Evolutionary conservation across 306 rosid species (phyloP).

Genomic region (Prosopis cineraria): DNA sequence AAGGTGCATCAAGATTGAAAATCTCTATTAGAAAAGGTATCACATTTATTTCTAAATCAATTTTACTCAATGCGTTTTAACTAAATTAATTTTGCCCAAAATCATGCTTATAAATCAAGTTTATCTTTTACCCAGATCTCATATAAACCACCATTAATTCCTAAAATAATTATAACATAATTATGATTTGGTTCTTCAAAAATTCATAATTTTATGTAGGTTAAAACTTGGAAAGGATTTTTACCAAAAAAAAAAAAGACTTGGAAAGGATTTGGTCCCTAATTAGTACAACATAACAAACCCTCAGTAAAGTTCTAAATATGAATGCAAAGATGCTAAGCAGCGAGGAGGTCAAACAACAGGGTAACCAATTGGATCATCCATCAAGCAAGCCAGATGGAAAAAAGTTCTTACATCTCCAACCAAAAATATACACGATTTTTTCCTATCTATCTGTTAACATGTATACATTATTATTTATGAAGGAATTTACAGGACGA

Average conservation of each 20-base stretch:
- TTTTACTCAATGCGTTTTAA: too few species aligned
- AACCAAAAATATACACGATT: conserved; percentile 18
- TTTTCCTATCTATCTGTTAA: conserved; percentile 30
- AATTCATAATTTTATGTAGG: not conserved
- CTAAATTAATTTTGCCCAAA: too few species aligned
- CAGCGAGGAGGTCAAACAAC: not conserved
- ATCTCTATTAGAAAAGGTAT: too few species aligned
- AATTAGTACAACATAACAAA: not conserved
- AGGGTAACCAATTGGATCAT: not conserved
- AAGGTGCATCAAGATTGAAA: too few species aligned
- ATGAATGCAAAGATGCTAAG: not conserved
- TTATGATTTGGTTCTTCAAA: not conserved
- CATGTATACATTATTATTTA: conserved; percentile 20
- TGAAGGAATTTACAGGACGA: conserved; percentile 53
- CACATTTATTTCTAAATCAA: too few species aligned
- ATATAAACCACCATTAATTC: too few species aligned
- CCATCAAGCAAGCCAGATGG: conserved; percentile 10
- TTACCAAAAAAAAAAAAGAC: not conserved
- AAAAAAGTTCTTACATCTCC: not conserved
- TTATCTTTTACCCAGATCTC: too few species aligned
- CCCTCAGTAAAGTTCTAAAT: not conserved
- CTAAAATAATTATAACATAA: not conserved
- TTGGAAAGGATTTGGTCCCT: not conserved
- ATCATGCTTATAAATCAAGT: too few species aligned
- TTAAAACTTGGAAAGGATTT: too few species aligned